Conservation (phyloP, 176 grass and related monocot genomes). For the Avena sativa region DNA sequence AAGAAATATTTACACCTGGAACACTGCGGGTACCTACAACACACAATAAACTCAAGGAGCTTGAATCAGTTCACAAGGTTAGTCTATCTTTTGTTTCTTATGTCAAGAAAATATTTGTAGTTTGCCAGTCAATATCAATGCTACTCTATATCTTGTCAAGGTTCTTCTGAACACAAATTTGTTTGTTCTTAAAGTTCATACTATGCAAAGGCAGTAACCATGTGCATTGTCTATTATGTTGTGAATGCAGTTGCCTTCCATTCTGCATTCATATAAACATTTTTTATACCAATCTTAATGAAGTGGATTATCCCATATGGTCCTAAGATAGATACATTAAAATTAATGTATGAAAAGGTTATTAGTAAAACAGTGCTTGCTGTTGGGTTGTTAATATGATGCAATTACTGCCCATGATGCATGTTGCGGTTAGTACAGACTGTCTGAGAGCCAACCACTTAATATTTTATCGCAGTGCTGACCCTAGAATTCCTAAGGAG, state of each 20-base stretch:
- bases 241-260: neutral
- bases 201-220: neutral
- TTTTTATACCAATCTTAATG: neutral
- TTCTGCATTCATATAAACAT: constrained; percentile 3
- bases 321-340: neutral
- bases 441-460: constrained; percentile 12
- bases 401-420: neutral
- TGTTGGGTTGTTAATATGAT: constrained; percentile 5
- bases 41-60: constrained; percentile 87
- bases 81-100: constrained; percentile 28
- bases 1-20: constrained; percentile 95
- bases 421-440: neutral
- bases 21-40: constrained; percentile 85
- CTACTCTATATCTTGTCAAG: constrained; percentile 11
- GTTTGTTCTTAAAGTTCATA: constrained; percentile 3
- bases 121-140: neutral
- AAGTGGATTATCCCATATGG: constrained; percentile 11
- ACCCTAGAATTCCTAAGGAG: neutral
- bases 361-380: neutral
- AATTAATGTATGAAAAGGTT: neutral
- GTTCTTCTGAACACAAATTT: constrained; percentile 28
- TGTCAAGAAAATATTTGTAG: constrained; percentile 16
- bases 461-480: constrained; percentile 22
- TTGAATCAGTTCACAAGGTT: constrained; percentile 99
- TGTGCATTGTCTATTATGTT: constrained; percentile 6